Conservation (phyloP, 352 stramenopile species). For the Phytophthora brassicae region DNA sequence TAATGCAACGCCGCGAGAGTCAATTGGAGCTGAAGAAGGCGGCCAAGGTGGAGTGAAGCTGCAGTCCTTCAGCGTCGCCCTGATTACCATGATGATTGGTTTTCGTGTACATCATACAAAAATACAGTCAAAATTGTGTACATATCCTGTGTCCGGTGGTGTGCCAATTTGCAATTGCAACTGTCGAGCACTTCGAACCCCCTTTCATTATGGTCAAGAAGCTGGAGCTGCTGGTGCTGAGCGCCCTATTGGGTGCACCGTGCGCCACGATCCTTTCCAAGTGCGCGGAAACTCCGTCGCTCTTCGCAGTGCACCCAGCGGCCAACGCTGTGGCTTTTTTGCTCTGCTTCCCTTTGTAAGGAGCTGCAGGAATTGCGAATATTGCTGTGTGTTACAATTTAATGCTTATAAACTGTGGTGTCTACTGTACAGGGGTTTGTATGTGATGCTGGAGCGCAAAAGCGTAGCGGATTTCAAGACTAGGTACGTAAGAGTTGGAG, state of each 20-base stretch:
- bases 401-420: neutral
- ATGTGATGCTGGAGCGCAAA: conserved; percentile 65
- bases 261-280: conserved; percentile 48
- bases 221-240: conserved; percentile 57
- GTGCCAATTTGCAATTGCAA: neutral
- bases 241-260: conserved; percentile 51
- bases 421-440: conserved; percentile 39
- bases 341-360: conserved; percentile 57
- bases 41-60: conserved; percentile 18
- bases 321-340: conserved; percentile 64
- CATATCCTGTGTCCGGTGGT: conserved; percentile 5
- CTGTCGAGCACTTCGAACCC: conserved; percentile 9
- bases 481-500: conserved; percentile 30
- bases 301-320: conserved; percentile 67
- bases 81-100: neutral
- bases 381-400: no score
- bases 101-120: conserved; percentile 16
- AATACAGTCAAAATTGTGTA: conserved; percentile 4
- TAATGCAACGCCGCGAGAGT: conserved; percentile 20
- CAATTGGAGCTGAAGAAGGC: conserved; percentile 14
- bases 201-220: conserved; percentile 45
- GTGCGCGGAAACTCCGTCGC: conserved; percentile 30
- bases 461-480: conserved; percentile 42
- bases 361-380: neutral
- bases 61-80: neutral